Evolutionary conservation across 169 alveolate genomes (phyloP).

Genomic region (Plasmodium ovale): DNA sequence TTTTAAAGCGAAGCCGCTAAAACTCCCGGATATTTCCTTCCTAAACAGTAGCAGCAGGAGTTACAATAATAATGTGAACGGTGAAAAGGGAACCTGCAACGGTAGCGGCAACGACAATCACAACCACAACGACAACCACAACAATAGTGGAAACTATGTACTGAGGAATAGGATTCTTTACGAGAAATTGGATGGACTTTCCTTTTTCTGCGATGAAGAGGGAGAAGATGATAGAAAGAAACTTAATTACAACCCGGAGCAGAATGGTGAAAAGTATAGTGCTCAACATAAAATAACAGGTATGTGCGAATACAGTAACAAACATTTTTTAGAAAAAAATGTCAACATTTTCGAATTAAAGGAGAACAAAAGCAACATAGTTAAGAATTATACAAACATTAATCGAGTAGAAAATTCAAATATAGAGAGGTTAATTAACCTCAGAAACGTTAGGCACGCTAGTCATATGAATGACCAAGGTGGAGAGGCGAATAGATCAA

Average conservation of each 20-base stretch:
- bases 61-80: no score
- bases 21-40: constrained; percentile 67
- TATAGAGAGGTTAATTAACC: constrained; percentile 19
- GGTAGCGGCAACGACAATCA: constrained; percentile 1
- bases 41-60: constrained; percentile 28
- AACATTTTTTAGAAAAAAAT: constrained; percentile 14
- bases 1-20: constrained; percentile 59
- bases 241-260: constrained; percentile 8
- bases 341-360: constrained; percentile 9
- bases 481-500: neutral
- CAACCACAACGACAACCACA: neutral
- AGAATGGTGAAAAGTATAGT: constrained; percentile 5
- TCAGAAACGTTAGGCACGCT: neutral
- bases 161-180: constrained; percentile 43
- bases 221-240: neutral
- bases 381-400: constrained; percentile 45
- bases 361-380: constrained; percentile 35
- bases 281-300: constrained; percentile 47
- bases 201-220: constrained; percentile 32
- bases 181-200: constrained; percentile 49
- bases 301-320: constrained; percentile 17
- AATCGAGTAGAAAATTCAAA: constrained; percentile 31
- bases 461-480: constrained; percentile 11
- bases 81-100: no score
- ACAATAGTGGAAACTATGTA: neutral